A percentile compares a stretch with the other conserved stretches of the same genome.
These are phyloP conservation scores for Lanmaoa rubissima DNA, from an alignment of 768 basidiomycete species.

Conservation along the genomic window DNA sequence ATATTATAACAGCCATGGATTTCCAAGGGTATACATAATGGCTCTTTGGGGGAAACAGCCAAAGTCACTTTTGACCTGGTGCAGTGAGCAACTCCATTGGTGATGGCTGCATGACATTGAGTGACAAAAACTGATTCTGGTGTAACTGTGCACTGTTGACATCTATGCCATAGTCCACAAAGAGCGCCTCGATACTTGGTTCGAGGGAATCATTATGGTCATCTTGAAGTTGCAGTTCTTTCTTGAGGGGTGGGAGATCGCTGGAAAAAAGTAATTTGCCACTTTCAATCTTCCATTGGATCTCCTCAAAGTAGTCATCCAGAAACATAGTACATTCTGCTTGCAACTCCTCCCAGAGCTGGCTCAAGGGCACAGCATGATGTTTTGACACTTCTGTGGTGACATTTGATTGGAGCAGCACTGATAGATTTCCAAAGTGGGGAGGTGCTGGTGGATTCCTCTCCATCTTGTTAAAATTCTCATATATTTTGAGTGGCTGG, in stretches of 20 bases:
- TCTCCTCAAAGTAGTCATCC: slow-evolving; percentile 13
- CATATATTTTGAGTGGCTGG: too few species aligned
- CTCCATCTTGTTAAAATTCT: too few species aligned
- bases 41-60: neutral
- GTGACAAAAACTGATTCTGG: neutral
- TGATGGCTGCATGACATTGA: neutral
- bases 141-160: neutral
- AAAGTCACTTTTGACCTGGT: neutral
- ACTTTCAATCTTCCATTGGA: neutral
- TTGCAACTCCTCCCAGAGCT: slow-evolving; percentile 12
- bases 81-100: neutral
- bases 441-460: too few species aligned
- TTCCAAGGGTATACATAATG: slow-evolving; percentile 11
- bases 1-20: too few species aligned
- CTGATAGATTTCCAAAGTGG: too few species aligned
- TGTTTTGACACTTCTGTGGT: neutral
- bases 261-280: slow-evolving; percentile 1
- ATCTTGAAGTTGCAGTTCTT: slow-evolving; percentile 7
- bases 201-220: neutral
- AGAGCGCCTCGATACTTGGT: neutral
- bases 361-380: neutral
- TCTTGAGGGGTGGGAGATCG: slow-evolving; percentile 1
- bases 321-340: neutral
- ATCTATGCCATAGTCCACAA: slow-evolving; percentile 2
- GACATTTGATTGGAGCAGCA: neutral